These are phyloP conservation scores for Clausena lansium DNA, from an alignment of 345 rosid genomes.

Conservation along the genomic window DNA sequence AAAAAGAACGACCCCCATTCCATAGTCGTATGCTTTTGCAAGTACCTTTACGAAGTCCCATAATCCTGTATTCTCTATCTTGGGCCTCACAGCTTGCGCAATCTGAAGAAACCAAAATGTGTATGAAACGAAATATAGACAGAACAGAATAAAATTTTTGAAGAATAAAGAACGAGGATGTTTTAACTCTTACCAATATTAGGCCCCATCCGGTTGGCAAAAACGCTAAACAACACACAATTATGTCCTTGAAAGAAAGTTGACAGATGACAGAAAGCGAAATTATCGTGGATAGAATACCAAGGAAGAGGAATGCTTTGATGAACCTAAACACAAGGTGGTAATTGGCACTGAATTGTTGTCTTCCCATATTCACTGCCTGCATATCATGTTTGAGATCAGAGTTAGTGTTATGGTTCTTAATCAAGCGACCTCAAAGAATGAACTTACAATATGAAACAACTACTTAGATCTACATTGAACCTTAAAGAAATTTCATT, in stretches of 20 bases:
- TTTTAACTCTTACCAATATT: conserved; percentile 58
- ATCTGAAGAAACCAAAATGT: conserved; percentile 40
- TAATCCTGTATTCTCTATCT: conserved; percentile 60
- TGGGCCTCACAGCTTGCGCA: conserved; percentile 87
- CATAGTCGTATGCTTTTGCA: conserved; percentile 82
- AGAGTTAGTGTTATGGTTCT: background rate
- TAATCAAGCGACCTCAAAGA: background rate
- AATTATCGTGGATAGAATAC: conserved; percentile 54
- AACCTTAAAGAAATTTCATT: background rate
- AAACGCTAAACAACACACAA: conserved; percentile 85
- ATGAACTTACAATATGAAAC: background rate
- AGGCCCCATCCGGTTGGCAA: conserved; percentile 97
- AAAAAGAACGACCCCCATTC: conserved; percentile 85
- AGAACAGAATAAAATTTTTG: no score
- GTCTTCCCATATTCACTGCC: conserved; percentile 89
- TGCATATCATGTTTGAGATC: conserved; percentile 32
- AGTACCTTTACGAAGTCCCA: conserved; percentile 82
- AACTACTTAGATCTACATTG: background rate
- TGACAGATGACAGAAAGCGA: conserved; percentile 70
- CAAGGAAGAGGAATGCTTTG: conserved; percentile 83
- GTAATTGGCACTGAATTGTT: conserved; percentile 66
- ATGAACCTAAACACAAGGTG: conserved; percentile 75
- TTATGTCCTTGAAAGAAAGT: conserved; percentile 65
- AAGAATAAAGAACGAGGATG: background rate
- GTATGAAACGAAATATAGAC: background rate